These are phyloP conservation scores for Agrostemma githago DNA, from an alignment of 148 eudicot genomes.

Conservation along the genomic window DNA sequence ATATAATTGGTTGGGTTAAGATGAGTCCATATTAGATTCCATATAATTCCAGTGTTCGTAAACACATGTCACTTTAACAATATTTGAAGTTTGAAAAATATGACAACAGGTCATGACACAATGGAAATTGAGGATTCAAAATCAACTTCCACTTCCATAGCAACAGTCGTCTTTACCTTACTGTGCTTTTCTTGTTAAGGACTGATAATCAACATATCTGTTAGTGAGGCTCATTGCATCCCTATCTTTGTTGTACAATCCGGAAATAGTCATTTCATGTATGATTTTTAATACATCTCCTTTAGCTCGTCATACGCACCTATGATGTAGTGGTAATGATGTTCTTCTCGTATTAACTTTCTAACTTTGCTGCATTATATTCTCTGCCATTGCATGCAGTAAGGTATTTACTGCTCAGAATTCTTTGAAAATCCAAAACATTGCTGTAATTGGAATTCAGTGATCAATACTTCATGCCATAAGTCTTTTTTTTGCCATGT, in stretches of 20 bases:
- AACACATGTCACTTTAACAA: not conserved
- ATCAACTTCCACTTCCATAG: not conserved
- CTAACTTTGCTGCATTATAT: not conserved
- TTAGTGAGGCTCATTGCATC: not conserved
- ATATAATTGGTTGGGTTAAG: not conserved
- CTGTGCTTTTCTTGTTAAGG: not conserved
- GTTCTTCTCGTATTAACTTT: not conserved
- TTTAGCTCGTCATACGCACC: too few relatives aligned
- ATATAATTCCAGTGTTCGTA: not conserved
- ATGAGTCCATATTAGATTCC: not conserved
- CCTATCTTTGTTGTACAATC: not conserved
- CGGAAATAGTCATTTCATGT: too few relatives aligned
- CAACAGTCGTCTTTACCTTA: not conserved
- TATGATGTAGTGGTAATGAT: too few relatives aligned
- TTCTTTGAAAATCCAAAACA: not conserved
- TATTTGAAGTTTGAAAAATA: not conserved
- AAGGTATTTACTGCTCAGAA: not conserved
- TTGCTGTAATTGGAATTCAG: not conserved
- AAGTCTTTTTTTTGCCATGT: conserved; percentile 19
- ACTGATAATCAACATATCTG: not conserved
- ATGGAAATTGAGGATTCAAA: not conserved
- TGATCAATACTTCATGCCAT: not conserved
- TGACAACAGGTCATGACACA: not conserved
- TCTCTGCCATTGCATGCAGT: not conserved
- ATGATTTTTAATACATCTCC: too few relatives aligned